Evolutionary conservation across 1,284 basidiomycete species (phyloP).

Genomic region (Ceratobasidium sp.): DNA sequence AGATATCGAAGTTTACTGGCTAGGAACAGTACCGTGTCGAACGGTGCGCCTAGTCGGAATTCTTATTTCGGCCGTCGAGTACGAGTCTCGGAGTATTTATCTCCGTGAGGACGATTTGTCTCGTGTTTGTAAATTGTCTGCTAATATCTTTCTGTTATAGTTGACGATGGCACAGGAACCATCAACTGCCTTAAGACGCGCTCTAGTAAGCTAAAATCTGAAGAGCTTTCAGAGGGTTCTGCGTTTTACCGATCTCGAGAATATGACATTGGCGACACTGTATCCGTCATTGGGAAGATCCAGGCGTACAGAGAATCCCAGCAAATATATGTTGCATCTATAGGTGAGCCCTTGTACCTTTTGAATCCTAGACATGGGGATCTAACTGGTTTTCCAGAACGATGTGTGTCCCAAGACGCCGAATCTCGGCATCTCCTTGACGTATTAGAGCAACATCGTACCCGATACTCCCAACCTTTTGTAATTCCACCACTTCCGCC

Average conservation of each 20-base stretch:
- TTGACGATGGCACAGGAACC: constrained; percentile 44
- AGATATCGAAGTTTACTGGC: constrained; percentile 42
- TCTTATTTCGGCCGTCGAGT: constrained; percentile 20
- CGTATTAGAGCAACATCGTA: constrained; percentile 29
- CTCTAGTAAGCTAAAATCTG: background rate
- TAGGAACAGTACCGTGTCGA: constrained; percentile 37
- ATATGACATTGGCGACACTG: constrained; percentile 27
- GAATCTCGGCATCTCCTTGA: constrained; percentile 39
- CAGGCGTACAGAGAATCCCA: constrained; percentile 14
- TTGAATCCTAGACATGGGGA: background rate
- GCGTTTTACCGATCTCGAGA: constrained; percentile 10
- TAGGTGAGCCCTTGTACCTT: constrained; percentile 4
- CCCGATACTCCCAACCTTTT: constrained; percentile 36
- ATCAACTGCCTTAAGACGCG: constrained; percentile 37
- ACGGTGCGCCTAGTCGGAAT: constrained; percentile 32
- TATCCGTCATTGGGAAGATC: constrained; percentile 37
- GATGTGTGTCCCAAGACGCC: constrained; percentile 21
- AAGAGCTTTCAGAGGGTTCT: constrained; percentile 16
- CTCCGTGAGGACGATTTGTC: constrained; percentile 9
- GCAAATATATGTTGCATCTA: constrained; percentile 34
- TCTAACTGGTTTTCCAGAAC: background rate
- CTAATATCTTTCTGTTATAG: background rate
- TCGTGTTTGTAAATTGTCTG: too few relatives aligned
- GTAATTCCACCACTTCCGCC: constrained; percentile 33
- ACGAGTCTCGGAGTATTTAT: constrained; percentile 42